Evolutionary conservation across 2,329 filamentous ascomycete species (phyloP).

Genomic region (Colletotrichum musae): DNA sequence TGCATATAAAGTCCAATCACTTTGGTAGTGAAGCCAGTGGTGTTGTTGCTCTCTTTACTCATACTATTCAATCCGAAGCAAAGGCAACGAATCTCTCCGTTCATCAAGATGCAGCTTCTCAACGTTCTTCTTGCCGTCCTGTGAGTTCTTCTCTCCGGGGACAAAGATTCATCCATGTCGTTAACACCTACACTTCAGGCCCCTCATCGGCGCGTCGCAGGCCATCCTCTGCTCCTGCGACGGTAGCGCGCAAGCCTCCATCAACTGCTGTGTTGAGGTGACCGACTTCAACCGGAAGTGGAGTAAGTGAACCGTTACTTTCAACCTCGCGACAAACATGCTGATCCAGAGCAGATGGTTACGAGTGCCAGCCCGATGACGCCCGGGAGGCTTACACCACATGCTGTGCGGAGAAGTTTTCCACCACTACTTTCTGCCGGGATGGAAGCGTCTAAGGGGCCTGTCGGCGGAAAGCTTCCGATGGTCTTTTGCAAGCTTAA

Average conservation of each 20-base stretch:
- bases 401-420: not conserved
- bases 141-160: not conserved
- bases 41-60: too few species aligned
- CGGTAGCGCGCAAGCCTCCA: not conserved
- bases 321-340: not conserved
- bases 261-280: conserved; percentile 6
- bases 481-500: too few species aligned
- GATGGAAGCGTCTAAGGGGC: conserved; percentile 8
- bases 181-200: not conserved
- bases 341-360: not conserved
- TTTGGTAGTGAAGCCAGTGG: too few species aligned
- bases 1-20: too few species aligned
- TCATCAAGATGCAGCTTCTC: conserved; percentile 3
- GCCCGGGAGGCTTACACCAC: not conserved
- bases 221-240: conserved; percentile 22
- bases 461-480: not conserved
- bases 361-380: conserved; percentile 4
- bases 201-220: conserved; percentile 18
- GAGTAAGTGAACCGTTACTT: not conserved
- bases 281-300: not conserved
- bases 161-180: not conserved
- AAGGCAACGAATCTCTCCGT: not conserved
- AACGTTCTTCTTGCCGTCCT: conserved; percentile 9
- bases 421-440: conserved; percentile 13
- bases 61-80: too few species aligned